Base-by-base conservation (phyloP, 1,284 basidiomycete species). In the Athelia psychrophila region DNA sequence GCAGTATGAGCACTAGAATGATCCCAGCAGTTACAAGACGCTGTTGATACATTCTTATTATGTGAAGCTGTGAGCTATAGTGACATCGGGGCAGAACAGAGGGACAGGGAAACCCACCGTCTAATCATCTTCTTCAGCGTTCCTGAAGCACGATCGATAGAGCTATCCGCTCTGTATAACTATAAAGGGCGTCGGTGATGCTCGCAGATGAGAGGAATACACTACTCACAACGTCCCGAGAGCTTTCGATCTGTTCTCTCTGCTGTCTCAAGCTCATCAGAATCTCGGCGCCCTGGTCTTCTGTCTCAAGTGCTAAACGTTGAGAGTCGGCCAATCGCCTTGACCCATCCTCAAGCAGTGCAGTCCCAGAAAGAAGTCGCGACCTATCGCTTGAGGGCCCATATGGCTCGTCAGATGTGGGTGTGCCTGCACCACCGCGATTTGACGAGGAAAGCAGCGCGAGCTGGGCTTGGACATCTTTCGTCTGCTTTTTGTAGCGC, bases 221-320 rank as follows among this genome's bases (percentile, higher is more conserved):
- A 18, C 35, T 6, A 71, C 84, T 46, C 56, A 93, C 89, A 61
- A 83, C 91, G 71, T 96, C 90, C 61, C 94, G 75, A 8, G 94
- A 81, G 64, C 94, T 88, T 73, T 95, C 91, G 57, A 98, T 94
- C 71, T 95, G 93, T 68, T 98, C 95, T 53, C 95, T 72, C 73
- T 98, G 95, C 0, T 81, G 79, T 47, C 92, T 74, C 60, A 98
- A 73, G 58, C 84, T 90, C 55, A 87, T 72, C 63, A 98, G 64
- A 60, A 98, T 98, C 60, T 93, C 93, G 8, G 93, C 87, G 2
- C 95, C 95, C 27, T 95, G 80, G 61, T 93, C 86, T 69, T 98
- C 96, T 3, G 95, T 93, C 76, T 98, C 93, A 32, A 98, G 72
- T 13, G 95, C 95, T 35, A 98, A 79, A 12, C 93, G 77, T 56